phyloP scores from a whole-genome alignment of 2,329 filamentous ascomycete genomes.

The Proliferodiscus dingleyae region DNA sequence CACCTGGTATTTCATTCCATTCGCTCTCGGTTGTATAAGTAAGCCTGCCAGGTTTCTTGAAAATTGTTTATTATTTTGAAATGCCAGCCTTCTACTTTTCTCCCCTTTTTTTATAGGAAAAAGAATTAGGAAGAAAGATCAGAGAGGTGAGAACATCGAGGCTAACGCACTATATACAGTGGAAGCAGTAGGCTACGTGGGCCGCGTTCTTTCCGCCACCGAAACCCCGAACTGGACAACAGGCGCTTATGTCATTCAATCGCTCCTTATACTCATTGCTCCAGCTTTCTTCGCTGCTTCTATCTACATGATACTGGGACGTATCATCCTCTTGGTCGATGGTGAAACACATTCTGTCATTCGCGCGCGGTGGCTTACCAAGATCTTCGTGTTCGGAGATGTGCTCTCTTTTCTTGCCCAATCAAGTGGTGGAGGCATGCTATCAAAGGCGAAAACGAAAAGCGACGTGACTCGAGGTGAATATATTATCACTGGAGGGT shows the following conservation, averaged over 20 bases:
- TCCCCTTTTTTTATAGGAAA: too few species aligned
- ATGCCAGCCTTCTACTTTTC: too few species aligned
- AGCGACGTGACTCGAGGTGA: conserved; percentile 30
- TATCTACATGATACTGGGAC: conserved; percentile 39
- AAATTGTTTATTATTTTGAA: too few species aligned
- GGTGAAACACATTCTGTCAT: conserved; percentile 38
- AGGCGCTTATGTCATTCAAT: conserved; percentile 33
- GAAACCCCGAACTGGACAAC: conserved; percentile 23
- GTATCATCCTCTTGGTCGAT: conserved; percentile 34
- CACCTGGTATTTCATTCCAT: conserved; percentile 48
- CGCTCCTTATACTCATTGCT: conserved; percentile 34
- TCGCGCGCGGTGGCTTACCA: conserved; percentile 38
- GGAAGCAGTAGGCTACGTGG: conserved; percentile 35
- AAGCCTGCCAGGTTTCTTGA: too few species aligned
- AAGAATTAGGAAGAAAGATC: too few species aligned
- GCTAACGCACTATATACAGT: too few species aligned
- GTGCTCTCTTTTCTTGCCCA: conserved; percentile 42
- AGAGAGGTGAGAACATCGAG: too few species aligned
- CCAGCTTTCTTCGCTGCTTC: conserved; percentile 37
- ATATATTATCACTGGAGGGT: conserved; percentile 42
- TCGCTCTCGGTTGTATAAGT: conserved; percentile 49
- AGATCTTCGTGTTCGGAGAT: conserved; percentile 43
- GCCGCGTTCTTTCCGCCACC: conserved; percentile 23
- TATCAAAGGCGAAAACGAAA: conserved; percentile 15
- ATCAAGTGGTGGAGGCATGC: conserved; percentile 28